Evolutionary conservation across 345 rosid genomes (phyloP).

Genomic region (Mangifera indica): DNA sequence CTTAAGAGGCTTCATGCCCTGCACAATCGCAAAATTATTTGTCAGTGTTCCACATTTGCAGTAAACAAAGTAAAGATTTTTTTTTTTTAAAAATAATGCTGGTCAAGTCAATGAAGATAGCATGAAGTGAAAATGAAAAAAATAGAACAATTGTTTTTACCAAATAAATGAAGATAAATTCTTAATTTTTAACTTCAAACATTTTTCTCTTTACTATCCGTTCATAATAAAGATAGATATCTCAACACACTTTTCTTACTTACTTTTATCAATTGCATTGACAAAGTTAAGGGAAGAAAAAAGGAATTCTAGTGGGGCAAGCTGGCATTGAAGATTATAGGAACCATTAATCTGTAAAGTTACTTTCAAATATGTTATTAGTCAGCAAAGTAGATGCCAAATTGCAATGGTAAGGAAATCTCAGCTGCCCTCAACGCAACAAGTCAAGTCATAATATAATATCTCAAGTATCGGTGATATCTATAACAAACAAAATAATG

Average conservation of each 20-base stretch:
- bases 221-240: background rate
- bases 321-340: conserved; percentile 1
- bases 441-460: background rate
- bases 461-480: conserved; percentile 1
- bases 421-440: background rate
- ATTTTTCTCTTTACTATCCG: background rate
- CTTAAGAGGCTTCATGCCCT: conserved; percentile 87
- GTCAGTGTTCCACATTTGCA: background rate
- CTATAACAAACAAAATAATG: background rate
- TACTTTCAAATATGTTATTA: background rate
- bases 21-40: conserved; percentile 16
- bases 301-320: background rate
- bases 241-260: background rate
- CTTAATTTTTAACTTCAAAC: background rate
- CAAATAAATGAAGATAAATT: background rate
- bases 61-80: background rate
- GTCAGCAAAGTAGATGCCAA: background rate
- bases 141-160: background rate
- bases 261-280: background rate
- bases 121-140: background rate
- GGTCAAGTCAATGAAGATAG: background rate
- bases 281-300: too few relatives aligned
- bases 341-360: background rate
- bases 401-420: background rate
- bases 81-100: too few relatives aligned